Evolutionary conservation across 2,329 filamentous ascomycete species (phyloP).

Genomic region (Apiospora hydei): DNA sequence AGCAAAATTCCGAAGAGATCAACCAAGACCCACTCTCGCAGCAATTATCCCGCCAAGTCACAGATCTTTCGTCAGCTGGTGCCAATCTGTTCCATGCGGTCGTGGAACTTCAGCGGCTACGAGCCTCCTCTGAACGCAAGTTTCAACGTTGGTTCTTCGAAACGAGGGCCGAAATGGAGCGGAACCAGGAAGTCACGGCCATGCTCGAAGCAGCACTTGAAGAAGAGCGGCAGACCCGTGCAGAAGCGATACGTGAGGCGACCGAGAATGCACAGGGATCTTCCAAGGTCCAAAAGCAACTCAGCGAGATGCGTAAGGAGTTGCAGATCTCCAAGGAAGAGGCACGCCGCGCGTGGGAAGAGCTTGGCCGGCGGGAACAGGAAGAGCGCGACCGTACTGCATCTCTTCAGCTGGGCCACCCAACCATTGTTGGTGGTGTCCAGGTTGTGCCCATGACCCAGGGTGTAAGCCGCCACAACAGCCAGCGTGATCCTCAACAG

Average conservation of each 20-base stretch:
- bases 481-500: conserved; percentile 48
- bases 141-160: conserved; percentile 99
- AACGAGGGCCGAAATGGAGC: conserved; percentile 86
- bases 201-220: conserved; percentile 80
- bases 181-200: conserved; percentile 80
- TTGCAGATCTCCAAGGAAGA: conserved; percentile 95
- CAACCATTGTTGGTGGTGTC: conserved; percentile 89
- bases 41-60: conserved; percentile 92
- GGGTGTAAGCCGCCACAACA: conserved; percentile 64
- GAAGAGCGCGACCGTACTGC: conserved; percentile 87
- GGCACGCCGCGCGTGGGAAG: conserved; percentile 94
- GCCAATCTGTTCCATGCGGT: conserved; percentile 98
- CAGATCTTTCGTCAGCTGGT: conserved; percentile 94
- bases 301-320: conserved; percentile 92
- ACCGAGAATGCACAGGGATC: conserved; percentile 74
- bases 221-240: conserved; percentile 73
- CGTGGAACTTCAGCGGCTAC: conserved; percentile 90
- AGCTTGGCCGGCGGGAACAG: conserved; percentile 90
- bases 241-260: conserved; percentile 71
- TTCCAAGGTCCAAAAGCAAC: conserved; percentile 73
- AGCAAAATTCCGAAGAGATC: conserved; percentile 88
- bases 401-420: conserved; percentile 85
- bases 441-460: conserved; percentile 94
- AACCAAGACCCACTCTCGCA: conserved; percentile 82
- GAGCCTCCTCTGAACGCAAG: conserved; percentile 94